A percentile compares a stretch with the other conserved stretches of the same genome.
These are phyloP conservation scores for Bacterosira constricta DNA, from an alignment of 108 stramenopile genomes.

Conservation along the genomic window DNA sequence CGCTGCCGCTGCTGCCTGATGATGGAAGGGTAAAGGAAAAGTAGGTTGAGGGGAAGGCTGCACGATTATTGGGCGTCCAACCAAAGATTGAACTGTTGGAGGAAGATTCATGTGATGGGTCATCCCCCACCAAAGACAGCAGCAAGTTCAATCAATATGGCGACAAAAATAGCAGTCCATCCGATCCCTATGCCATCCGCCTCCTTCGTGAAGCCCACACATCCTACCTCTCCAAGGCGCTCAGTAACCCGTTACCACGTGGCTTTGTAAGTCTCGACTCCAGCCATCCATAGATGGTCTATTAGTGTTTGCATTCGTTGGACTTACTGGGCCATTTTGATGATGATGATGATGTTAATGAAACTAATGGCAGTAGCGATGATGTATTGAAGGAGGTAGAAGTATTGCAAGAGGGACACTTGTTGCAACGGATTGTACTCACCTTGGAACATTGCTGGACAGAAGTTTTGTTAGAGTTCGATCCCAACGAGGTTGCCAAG, in stretches of 20 bases:
- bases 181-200: slow-evolving; percentile 36
- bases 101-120: neutral
- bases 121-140: neutral
- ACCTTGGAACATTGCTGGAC: slow-evolving; percentile 73
- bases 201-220: slow-evolving; percentile 53
- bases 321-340: slow-evolving; percentile 84
- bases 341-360: slow-evolving; percentile 1
- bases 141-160: neutral
- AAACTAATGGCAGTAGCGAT: neutral
- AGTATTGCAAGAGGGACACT: slow-evolving; percentile 22
- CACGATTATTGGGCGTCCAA: too few relatives aligned
- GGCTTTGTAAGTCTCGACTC: slow-evolving; percentile 92
- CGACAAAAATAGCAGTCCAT: neutral
- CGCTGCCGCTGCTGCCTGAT: neutral
- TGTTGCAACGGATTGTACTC: slow-evolving; percentile 56
- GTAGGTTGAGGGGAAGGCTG: too few relatives aligned
- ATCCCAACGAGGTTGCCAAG: neutral
- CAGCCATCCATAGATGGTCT: slow-evolving; percentile 95
- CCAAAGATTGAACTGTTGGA: too few relatives aligned
- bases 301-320: slow-evolving; percentile 94
- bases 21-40: too few relatives aligned
- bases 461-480: slow-evolving; percentile 16
- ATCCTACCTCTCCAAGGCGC: slow-evolving; percentile 46
- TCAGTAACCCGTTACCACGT: slow-evolving; percentile 29
- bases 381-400: slow-evolving; percentile 4